Evolutionary conservation across 1,139 yeast species (phyloP).

Genomic region (Pichia sp.): DNA sequence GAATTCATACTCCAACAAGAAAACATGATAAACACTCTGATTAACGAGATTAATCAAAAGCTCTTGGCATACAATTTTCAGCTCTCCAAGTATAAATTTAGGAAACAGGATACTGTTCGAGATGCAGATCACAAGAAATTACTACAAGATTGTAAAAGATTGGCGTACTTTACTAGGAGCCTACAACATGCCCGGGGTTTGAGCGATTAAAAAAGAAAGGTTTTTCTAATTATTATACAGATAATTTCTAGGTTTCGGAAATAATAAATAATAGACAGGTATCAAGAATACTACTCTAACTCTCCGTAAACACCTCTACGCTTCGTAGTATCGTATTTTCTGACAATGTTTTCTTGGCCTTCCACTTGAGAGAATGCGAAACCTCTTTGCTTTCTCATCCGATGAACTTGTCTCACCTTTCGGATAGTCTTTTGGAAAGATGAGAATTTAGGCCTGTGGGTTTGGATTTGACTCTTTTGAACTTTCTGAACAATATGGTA

Average conservation of each 20-base stretch:
- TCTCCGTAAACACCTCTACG: constrained; percentile 54
- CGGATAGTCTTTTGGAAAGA: constrained; percentile 96
- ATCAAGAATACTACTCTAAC: constrained; percentile 17
- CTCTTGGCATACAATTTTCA: constrained; percentile 5
- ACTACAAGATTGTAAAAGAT: background rate
- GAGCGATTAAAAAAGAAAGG: background rate
- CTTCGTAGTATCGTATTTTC: constrained; percentile 92
- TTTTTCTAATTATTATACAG: background rate
- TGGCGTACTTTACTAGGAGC: background rate
- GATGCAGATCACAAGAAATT: background rate
- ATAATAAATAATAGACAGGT: background rate
- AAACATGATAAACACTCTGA: constrained; percentile 1
- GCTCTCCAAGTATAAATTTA: constrained; percentile 2
- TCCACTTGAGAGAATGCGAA: constrained; percentile 97
- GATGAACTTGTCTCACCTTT: constrained; percentile 94
- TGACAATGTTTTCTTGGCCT: constrained; percentile 84
- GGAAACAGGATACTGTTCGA: constrained; percentile 12
- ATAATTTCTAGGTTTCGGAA: background rate
- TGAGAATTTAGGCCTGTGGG: constrained; percentile 90
- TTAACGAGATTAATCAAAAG: constrained; percentile 9
- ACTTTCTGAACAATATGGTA: constrained; percentile 96
- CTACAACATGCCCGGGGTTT: too few relatives aligned
- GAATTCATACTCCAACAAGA: background rate
- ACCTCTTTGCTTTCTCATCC: constrained; percentile 97
- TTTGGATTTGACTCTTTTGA: constrained; percentile 91